Conservation (phyloP, 371 early-diverging fungal species). For the Apophysomyces sp. region DNA sequence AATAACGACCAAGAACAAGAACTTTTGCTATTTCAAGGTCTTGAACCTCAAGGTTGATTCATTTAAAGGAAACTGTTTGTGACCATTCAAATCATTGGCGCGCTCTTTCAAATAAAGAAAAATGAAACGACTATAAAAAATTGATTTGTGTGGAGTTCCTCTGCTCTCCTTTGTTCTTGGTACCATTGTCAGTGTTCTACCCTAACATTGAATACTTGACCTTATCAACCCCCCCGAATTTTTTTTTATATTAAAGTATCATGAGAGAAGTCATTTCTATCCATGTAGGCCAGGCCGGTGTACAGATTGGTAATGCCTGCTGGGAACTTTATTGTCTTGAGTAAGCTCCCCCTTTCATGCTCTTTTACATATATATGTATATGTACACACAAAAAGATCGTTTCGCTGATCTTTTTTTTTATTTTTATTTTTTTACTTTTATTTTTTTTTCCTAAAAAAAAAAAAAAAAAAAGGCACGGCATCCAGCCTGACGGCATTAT, state of each 20-base stretch:
- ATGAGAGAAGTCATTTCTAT: conserved; percentile 99
- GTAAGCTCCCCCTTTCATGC: too few species aligned
- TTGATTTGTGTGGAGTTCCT: too few species aligned
- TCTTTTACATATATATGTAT: too few species aligned
- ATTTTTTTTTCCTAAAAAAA: too few species aligned
- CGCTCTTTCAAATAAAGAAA: background rate
- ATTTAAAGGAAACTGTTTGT: too few species aligned
- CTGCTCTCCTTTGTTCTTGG: background rate
- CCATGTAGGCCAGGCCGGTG: conserved; percentile 98
- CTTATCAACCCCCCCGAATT: conserved; percentile 14
- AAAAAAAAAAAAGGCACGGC: too few species aligned
- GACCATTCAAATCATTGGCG: background rate
- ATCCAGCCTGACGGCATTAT: conserved; percentile 96
- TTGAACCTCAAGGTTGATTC: conserved; percentile 8
- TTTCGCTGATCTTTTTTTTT: conserved; percentile 13
- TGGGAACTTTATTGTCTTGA: conserved; percentile 90
- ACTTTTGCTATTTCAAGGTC: conserved; percentile 16
- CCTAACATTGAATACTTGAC: conserved; percentile 27
- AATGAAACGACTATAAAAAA: conserved; percentile 1
- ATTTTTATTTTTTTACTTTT: too few species aligned
- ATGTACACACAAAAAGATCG: too few species aligned
- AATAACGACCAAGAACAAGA: conserved; percentile 10
- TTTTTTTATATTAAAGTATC: conserved; percentile 4
- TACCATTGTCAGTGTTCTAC: conserved; percentile 27
- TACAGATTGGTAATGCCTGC: conserved; percentile 99